These are phyloP conservation scores for Rhodomyrtus psidioides DNA, from an alignment of 441 rosid species.

Conservation along the genomic window DNA sequence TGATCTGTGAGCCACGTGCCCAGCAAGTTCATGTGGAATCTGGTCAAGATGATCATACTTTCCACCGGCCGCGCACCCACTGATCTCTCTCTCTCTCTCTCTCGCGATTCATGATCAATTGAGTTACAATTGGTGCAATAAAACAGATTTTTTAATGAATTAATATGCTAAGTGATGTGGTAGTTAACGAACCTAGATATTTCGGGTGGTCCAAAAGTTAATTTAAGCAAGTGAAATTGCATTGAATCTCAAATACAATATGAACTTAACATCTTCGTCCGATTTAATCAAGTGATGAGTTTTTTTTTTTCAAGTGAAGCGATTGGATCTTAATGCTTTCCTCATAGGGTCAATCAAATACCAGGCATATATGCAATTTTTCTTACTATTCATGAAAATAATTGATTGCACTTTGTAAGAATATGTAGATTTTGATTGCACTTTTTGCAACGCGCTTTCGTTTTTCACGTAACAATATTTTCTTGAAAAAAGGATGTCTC, in stretches of 20 bases:
- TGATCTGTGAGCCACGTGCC: background rate
- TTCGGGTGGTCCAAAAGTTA: background rate
- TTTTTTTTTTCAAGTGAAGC: background rate
- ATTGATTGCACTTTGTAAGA: background rate
- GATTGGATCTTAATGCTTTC: background rate
- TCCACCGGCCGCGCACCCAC: background rate
- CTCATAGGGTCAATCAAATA: fast-evolving
- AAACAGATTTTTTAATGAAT: background rate
- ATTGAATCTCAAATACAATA: background rate
- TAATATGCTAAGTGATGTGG: background rate
- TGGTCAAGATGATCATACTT: background rate
- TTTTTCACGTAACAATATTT: background rate
- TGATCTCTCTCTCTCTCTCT: background rate
- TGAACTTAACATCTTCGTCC: background rate
- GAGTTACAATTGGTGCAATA: background rate
- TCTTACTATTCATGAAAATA: background rate
- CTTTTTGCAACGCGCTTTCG: background rate
- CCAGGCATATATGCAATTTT: background rate
- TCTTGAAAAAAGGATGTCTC: background rate
- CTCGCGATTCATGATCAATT: background rate
- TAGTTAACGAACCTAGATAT: background rate
- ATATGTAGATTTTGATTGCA: background rate
- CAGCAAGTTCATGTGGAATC: background rate
- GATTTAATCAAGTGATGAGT: fast-evolving
- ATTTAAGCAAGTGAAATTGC: background rate